These are phyloP conservation scores for Aspergillus proliferans DNA, from an alignment of 2,329 filamentous ascomycete species.

Conservation along the genomic window DNA sequence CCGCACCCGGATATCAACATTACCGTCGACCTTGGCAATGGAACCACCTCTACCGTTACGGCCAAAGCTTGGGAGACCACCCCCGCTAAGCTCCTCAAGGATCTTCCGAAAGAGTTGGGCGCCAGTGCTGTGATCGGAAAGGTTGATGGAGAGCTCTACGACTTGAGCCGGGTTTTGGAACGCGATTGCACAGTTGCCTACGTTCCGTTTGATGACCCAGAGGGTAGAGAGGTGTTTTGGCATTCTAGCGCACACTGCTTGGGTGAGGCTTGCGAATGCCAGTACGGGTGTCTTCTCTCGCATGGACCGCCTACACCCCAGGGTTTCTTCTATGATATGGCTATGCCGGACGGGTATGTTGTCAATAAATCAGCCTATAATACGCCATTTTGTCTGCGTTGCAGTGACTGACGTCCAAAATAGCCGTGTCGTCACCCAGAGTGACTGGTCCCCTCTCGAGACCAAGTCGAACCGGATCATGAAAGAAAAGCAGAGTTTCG, in stretches of 20 bases:
- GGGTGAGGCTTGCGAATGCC: slow-evolving; percentile 86
- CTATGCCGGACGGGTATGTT: slow-evolving; percentile 58
- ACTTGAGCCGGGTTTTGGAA: slow-evolving; percentile 84
- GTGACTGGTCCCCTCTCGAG: slow-evolving; percentile 81
- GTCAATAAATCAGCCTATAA: neutral
- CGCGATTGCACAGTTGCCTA: slow-evolving; percentile 78
- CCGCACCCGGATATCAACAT: slow-evolving; percentile 45
- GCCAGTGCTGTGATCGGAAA: slow-evolving; percentile 76
- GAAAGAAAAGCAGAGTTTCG: slow-evolving; percentile 95
- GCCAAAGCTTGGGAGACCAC: slow-evolving; percentile 91
- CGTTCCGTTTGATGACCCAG: slow-evolving; percentile 67
- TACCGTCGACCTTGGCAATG: slow-evolving; percentile 39
- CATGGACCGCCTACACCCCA: slow-evolving; percentile 88
- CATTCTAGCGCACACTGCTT: slow-evolving; percentile 92
- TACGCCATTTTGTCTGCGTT: neutral
- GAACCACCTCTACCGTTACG: slow-evolving; percentile 33
- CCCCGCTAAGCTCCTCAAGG: slow-evolving; percentile 66
- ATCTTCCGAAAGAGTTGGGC: slow-evolving; percentile 82
- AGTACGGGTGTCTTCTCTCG: slow-evolving; percentile 86
- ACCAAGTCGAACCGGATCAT: slow-evolving; percentile 73
- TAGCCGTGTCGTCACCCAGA: slow-evolving; percentile 60
- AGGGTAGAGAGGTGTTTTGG: slow-evolving; percentile 95
- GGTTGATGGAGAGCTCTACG: slow-evolving; percentile 84
- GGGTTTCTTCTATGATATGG: slow-evolving; percentile 98
- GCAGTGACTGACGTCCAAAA: slow-evolving; percentile 12